phyloP scores from a whole-genome alignment of 176 grass and related monocot species.

The Aegilops longissima region DNA sequence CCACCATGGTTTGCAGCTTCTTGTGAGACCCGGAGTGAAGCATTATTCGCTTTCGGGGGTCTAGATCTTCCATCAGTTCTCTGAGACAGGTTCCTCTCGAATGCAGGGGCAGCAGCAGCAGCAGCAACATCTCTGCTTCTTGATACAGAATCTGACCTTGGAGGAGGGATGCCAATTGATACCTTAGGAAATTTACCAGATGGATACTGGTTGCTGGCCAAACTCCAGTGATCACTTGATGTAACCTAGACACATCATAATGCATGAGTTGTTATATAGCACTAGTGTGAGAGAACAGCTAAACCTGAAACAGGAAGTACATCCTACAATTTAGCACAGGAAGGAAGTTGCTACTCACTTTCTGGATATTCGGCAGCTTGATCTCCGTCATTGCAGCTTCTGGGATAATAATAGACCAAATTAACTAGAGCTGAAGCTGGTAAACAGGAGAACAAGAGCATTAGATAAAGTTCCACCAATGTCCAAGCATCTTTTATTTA shows the following conservation, averaged over 20 bases:
- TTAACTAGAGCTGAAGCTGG: slow-evolving; percentile 26
- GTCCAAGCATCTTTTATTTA: slow-evolving; percentile 11
- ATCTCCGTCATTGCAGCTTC: slow-evolving; percentile 52
- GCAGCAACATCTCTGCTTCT: slow-evolving; percentile 28
- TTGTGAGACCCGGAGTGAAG: slow-evolving; percentile 33
- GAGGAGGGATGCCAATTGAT: slow-evolving; percentile 63
- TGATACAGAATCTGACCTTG: slow-evolving; percentile 14
- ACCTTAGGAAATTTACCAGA: slow-evolving; percentile 78
- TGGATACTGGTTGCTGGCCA: slow-evolving; percentile 59
- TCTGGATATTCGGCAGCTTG: slow-evolving; percentile 43
- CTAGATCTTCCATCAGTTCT: slow-evolving; percentile 41
- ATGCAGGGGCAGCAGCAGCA: slow-evolving; percentile 11
- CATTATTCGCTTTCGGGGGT: slow-evolving; percentile 30
- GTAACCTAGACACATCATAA: slow-evolving; percentile 45
- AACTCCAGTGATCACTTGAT: slow-evolving; percentile 57
- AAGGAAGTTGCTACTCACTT: slow-evolving; percentile 47
- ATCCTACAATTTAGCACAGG: slow-evolving; percentile 20
- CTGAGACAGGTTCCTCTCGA: slow-evolving; percentile 45
- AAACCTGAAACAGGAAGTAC: slow-evolving; percentile 9
- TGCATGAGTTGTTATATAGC: slow-evolving; percentile 8
- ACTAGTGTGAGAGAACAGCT: not conserved
- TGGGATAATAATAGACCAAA: slow-evolving; percentile 35
- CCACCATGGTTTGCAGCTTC: slow-evolving; percentile 39
- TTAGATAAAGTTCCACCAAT: slow-evolving; percentile 4
- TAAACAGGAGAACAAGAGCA: slow-evolving; percentile 23